These are phyloP conservation scores for Allantophomopsis cytisporea DNA, from an alignment of 2,329 filamentous ascomycete species.

Conservation along the genomic window DNA sequence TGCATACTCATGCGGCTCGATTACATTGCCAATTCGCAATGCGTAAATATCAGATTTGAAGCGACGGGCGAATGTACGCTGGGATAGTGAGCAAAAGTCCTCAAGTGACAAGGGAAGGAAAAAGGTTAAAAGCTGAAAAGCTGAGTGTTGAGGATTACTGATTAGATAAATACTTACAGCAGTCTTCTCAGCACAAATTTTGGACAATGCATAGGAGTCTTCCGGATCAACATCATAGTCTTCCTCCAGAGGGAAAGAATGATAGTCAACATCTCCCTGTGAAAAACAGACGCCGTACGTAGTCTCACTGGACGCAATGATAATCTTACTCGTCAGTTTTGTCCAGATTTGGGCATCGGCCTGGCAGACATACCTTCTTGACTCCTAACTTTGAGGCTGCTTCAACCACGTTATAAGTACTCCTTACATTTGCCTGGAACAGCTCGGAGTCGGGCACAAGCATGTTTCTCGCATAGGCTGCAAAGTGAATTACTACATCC, in stretches of 20 bases:
- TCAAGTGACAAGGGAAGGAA: too few relatives aligned
- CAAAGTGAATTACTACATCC: constrained; percentile 48
- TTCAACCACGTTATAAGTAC: constrained; percentile 47
- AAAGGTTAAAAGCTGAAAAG: too few relatives aligned
- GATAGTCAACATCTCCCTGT: constrained; percentile 40
- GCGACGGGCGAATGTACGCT: constrained; percentile 34
- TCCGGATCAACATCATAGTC: constrained; percentile 31
- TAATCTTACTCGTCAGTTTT: constrained; percentile 28
- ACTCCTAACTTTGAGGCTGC: constrained; percentile 47
- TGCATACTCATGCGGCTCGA: constrained; percentile 47
- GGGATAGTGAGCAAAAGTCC: constrained; percentile 26
- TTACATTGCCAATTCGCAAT: constrained; percentile 44
- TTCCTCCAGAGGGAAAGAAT: constrained; percentile 44
- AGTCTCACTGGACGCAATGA: constrained; percentile 44
- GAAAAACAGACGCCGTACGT: constrained; percentile 49
- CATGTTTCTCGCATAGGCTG: constrained; percentile 41
- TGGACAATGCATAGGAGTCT: constrained; percentile 47
- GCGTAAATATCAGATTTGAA: constrained; percentile 46
- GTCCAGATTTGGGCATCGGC: too few relatives aligned
- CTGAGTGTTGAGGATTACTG: too few relatives aligned
- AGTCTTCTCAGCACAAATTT: constrained; percentile 42
- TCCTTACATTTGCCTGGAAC: constrained; percentile 36
- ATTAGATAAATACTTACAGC: constrained; percentile 16
- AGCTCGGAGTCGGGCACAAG: constrained; percentile 44
- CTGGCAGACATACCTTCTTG: constrained; percentile 11